Evolutionary conservation across 148 eudicot genomes (phyloP).

Genomic region (Drosera capensis): DNA sequence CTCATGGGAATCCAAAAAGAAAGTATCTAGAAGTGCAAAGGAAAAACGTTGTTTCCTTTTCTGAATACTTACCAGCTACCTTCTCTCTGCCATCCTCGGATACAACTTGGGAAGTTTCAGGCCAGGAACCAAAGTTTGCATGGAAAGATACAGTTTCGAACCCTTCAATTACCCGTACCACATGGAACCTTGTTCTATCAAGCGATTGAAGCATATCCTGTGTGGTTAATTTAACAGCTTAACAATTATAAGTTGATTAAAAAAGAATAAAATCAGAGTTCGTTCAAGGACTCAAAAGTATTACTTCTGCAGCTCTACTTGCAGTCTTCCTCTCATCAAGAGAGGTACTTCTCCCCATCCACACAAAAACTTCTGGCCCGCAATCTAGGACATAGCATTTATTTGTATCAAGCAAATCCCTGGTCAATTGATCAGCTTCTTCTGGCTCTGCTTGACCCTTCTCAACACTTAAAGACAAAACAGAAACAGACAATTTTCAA

Average conservation of each 20-base stretch:
- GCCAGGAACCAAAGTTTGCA: conserved; percentile 67
- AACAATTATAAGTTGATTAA: not conserved
- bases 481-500: not conserved
- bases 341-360: conserved; percentile 79
- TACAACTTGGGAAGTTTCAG: conserved; percentile 39
- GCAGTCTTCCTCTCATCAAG: conserved; percentile 70
- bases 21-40: not conserved
- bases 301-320: conserved; percentile 71
- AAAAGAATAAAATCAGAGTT: not conserved
- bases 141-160: conserved; percentile 67
- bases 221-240: conserved; percentile 5
- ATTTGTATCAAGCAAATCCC: conserved; percentile 51
- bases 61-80: conserved; percentile 66
- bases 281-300: not conserved
- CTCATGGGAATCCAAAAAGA: not conserved
- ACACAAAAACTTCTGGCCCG: conserved; percentile 62
- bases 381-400: conserved; percentile 81
- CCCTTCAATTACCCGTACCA: conserved; percentile 67
- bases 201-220: conserved; percentile 57
- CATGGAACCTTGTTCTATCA: conserved; percentile 57
- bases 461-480: conserved; percentile 38
- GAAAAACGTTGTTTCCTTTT: not conserved
- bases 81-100: conserved; percentile 93
- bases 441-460: conserved; percentile 52
- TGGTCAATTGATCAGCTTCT: conserved; percentile 47